Percentiles rank a stretch among this genome's conserved stretches.
These are phyloP conservation scores for Leccinum cinnamomeum DNA, from an alignment of 1,284 basidiomycete species.

Conservation along the genomic window DNA sequence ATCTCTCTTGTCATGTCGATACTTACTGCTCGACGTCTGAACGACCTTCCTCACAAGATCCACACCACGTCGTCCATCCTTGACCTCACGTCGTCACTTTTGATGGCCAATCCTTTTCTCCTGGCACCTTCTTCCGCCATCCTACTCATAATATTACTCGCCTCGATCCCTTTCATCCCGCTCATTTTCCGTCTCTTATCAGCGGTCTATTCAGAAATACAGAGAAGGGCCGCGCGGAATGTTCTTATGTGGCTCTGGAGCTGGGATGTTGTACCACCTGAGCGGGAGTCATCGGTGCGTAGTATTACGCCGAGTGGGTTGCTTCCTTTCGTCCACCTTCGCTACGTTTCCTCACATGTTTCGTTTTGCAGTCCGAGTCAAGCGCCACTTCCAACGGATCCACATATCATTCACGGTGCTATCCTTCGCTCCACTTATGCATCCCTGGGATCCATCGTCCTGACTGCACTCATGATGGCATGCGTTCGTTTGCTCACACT, in stretches of 20 bases:
- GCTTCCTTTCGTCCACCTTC: background rate
- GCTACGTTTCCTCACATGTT: slow-evolving; percentile 3
- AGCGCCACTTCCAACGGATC: slow-evolving; percentile 54
- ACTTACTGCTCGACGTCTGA: slow-evolving; percentile 71
- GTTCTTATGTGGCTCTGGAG: slow-evolving; percentile 85
- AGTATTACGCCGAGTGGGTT: slow-evolving; percentile 86
- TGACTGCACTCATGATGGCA: slow-evolving; percentile 78
- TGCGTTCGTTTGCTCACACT: slow-evolving; percentile 58
- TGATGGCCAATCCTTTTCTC: slow-evolving; percentile 79
- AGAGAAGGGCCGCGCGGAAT: slow-evolving; percentile 47
- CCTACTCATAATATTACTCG: slow-evolving; percentile 62
- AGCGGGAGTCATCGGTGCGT: slow-evolving; percentile 84
- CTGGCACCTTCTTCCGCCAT: slow-evolving; percentile 56
- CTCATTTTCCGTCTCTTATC: slow-evolving; percentile 81
- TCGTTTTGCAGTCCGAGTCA: slow-evolving; percentile 44
- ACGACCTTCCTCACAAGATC: slow-evolving; percentile 63
- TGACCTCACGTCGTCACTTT: slow-evolving; percentile 75
- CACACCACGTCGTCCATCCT: slow-evolving; percentile 76
- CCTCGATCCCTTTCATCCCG: slow-evolving; percentile 84
- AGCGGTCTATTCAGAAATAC: slow-evolving; percentile 58
- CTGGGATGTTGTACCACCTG: slow-evolving; percentile 83
- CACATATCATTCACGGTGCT: slow-evolving; percentile 75
- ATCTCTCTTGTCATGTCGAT: slow-evolving; percentile 71
- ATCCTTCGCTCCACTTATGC: slow-evolving; percentile 78
- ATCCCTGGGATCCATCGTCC: slow-evolving; percentile 76